Evolutionary conservation across 306 rosid species (phyloP).

Genomic region (Sicyos edulis): DNA sequence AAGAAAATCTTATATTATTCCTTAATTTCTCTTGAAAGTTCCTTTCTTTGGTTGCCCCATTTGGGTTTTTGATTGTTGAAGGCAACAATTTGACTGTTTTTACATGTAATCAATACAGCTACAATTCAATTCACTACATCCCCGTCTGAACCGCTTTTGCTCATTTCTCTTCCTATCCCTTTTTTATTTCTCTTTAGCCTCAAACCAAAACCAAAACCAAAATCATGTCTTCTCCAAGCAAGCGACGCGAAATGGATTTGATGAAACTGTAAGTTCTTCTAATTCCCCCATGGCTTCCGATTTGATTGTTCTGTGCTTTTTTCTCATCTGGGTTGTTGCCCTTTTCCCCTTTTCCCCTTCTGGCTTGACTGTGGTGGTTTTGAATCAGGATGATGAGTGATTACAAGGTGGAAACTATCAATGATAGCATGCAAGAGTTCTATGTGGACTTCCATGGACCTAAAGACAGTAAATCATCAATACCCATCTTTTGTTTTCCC

Average conservation of each 20-base stretch:
- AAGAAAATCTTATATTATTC: no score
- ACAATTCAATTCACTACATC: conserved; percentile 18
- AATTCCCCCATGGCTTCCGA: background rate
- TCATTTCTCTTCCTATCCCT: conserved; percentile 11
- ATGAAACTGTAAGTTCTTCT: conserved; percentile 62
- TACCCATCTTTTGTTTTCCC: conserved; percentile 21
- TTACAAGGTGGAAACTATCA: conserved; percentile 72
- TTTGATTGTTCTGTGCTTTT: background rate
- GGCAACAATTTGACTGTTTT: no score
- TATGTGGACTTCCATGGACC: conserved; percentile 76
- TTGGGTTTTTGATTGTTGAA: no score
- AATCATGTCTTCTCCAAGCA: conserved; percentile 79
- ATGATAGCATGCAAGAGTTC: conserved; percentile 73
- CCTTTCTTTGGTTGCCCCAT: no score
- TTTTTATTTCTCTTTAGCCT: no score
- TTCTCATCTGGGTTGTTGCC: conserved; percentile 20
- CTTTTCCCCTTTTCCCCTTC: conserved; percentile 12
- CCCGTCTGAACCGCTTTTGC: conserved; percentile 23
- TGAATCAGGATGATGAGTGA: conserved; percentile 87
- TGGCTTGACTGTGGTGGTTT: no score
- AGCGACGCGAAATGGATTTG: conserved; percentile 87
- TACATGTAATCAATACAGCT: background rate
- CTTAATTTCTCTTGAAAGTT: no score
- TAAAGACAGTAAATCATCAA: conserved; percentile 51
- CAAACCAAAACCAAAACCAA: background rate